Conservation (phyloP, 2,329 filamentous ascomycete genomes). For the Paracorniculantispora psalliotae region DNA sequence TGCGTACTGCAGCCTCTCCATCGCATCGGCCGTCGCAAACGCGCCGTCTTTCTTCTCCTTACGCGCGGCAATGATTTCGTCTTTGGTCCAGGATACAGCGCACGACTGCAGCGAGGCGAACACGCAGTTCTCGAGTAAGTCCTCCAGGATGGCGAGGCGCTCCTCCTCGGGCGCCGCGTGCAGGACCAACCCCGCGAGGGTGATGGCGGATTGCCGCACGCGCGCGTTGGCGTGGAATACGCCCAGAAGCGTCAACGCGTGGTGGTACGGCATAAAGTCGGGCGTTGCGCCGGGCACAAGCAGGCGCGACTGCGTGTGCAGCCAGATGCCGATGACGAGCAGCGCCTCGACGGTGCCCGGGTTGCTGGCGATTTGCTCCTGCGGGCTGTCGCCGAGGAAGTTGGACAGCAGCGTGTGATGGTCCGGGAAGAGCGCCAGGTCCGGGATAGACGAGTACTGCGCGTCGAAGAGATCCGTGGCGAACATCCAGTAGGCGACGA, state of each 20-base stretch:
- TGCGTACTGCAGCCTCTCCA: slow-evolving; percentile 57
- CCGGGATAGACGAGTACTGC: slow-evolving; percentile 46
- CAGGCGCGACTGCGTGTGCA: slow-evolving; percentile 47
- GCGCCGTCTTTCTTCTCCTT: slow-evolving; percentile 22
- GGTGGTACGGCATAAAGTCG: slow-evolving; percentile 57
- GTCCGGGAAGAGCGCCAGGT: slow-evolving; percentile 55
- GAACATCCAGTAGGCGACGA: slow-evolving; percentile 59
- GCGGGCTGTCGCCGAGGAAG: slow-evolving; percentile 48
- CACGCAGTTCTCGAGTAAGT: slow-evolving; percentile 61
- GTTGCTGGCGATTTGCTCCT: slow-evolving; percentile 42
- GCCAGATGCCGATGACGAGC: slow-evolving; percentile 54
- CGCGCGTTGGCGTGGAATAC: slow-evolving; percentile 52
- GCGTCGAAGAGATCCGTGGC: slow-evolving; percentile 57
- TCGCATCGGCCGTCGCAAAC: slow-evolving; percentile 50
- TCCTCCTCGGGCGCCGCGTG: slow-evolving; percentile 56
- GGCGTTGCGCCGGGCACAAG: slow-evolving; percentile 29
- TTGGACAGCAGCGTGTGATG: slow-evolving; percentile 49
- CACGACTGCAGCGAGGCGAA: slow-evolving; percentile 59
- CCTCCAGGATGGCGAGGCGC: slow-evolving; percentile 57
- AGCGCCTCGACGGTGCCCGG: slow-evolving; percentile 56
- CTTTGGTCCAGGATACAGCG: slow-evolving; percentile 58
- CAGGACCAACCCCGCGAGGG: slow-evolving; percentile 48
- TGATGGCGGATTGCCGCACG: slow-evolving; percentile 50
- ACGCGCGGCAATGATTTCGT: slow-evolving; percentile 51
- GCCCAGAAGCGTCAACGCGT: slow-evolving; percentile 51